Conservation (phyloP, 2,329 filamentous ascomycete genomes). For the Paraphaeosphaeria sporulosa region DNA sequence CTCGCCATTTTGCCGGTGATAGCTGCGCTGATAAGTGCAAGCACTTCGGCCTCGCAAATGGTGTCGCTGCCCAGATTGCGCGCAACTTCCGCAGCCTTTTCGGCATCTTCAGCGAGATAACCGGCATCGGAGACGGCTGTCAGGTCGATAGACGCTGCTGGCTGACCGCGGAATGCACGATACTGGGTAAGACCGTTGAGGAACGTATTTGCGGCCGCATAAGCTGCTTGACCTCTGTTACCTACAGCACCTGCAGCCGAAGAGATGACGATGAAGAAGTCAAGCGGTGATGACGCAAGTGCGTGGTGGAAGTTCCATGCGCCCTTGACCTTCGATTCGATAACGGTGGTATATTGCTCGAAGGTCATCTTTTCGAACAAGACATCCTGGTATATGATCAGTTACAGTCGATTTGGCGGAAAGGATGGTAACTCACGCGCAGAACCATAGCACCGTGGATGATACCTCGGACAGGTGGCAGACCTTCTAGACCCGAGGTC, state of each 20-base stretch:
- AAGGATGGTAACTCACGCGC: conserved; percentile 19
- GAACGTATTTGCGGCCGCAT: conserved; percentile 55
- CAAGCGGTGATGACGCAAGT: conserved; percentile 29
- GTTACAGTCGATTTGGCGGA: not conserved
- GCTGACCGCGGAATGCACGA: conserved; percentile 25
- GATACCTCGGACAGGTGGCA: conserved; percentile 37
- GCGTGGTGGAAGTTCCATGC: conserved; percentile 31
- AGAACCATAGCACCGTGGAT: conserved; percentile 40
- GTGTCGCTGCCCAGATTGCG: conserved; percentile 35
- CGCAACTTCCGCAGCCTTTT: conserved; percentile 32
- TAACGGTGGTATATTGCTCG: conserved; percentile 25
- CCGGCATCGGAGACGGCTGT: conserved; percentile 38
- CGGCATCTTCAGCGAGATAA: conserved; percentile 33
- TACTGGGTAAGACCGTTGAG: conserved; percentile 38
- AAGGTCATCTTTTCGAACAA: conserved; percentile 32
- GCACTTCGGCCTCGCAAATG: conserved; percentile 38
- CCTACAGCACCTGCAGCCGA: conserved; percentile 37
- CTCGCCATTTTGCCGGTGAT: conserved; percentile 27
- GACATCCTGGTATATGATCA: conserved; percentile 21
- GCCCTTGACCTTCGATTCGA: conserved; percentile 30
- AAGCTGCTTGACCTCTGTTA: conserved; percentile 52
- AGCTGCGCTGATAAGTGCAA: conserved; percentile 30
- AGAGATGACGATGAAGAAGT: conserved; percentile 52
- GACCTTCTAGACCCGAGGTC: conserved; percentile 14
- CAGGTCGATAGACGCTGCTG: conserved; percentile 31